Evolutionary conservation across 1,139 yeast species (phyloP).

Genomic region (Candida dubliniensis): DNA sequence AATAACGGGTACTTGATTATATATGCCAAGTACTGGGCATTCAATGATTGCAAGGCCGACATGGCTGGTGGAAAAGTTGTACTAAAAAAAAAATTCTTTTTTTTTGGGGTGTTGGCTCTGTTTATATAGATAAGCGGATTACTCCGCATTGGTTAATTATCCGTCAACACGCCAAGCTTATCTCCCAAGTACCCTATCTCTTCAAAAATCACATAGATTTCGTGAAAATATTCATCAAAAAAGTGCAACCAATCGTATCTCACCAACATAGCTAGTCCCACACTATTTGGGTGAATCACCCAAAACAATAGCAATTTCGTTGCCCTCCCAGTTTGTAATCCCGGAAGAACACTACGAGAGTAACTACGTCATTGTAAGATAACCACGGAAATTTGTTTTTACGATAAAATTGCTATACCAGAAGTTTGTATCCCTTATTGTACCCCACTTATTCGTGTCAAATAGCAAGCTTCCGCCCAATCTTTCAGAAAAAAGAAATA

Average conservation of each 20-base stretch:
- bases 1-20: conserved; percentile 53
- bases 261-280: too few relatives aligned
- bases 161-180: neutral
- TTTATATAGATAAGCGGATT: neutral
- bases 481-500: too few relatives aligned
- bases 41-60: conserved; percentile 15
- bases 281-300: neutral
- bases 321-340: neutral
- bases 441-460: too few relatives aligned
- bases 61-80: conserved; percentile 1
- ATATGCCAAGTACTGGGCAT: conserved; percentile 38
- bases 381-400: too few relatives aligned
- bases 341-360: neutral
- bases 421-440: too few relatives aligned
- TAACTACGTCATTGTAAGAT: too few relatives aligned
- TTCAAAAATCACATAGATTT: too few relatives aligned
- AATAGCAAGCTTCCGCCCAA: too few relatives aligned
- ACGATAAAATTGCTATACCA: too few relatives aligned
- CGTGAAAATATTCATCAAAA: too few relatives aligned
- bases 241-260: too few relatives aligned
- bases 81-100: neutral
- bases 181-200: too few relatives aligned
- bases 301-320: neutral
- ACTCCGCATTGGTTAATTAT: neutral
- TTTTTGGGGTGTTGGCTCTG: neutral